phyloP scores from a whole-genome alignment of 495 filamentous ascomycete species.

The Hypoxylon rickii region DNA sequence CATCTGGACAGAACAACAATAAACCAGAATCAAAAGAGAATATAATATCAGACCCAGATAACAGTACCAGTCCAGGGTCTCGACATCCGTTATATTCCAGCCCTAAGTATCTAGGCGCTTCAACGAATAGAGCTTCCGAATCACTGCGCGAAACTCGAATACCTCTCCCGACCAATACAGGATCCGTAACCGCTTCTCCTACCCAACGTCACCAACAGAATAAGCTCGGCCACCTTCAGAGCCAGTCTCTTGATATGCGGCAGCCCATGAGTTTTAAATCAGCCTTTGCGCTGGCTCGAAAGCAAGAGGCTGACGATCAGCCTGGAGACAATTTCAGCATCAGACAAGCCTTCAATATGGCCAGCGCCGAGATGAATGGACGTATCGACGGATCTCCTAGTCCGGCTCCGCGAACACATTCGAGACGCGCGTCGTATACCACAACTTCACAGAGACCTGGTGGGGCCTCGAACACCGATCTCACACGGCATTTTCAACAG shows the following conservation, averaged over 20 bases:
- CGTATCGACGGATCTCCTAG: constrained; percentile 52
- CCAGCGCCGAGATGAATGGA: constrained; percentile 34
- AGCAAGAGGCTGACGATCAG: constrained; percentile 41
- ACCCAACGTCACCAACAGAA: constrained; percentile 3
- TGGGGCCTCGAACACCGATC: constrained; percentile 24
- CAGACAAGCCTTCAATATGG: constrained; percentile 35
- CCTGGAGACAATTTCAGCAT: constrained; percentile 31
- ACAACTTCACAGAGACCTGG: constrained; percentile 23
- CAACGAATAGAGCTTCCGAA: constrained; percentile 15
- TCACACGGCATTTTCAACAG: constrained; percentile 31
- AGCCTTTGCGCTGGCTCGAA: constrained; percentile 49
- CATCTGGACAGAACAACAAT: constrained; percentile 7
- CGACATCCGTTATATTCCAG: constrained; percentile 21
- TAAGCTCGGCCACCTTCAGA: constrained; percentile 4
- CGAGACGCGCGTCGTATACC: constrained; percentile 35
- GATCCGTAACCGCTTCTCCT: constrained; percentile 6
- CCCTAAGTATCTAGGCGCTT: constrained; percentile 23
- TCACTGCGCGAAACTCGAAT: constrained; percentile 46
- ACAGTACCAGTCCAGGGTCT: constrained; percentile 15
- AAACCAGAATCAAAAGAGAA: constrained; percentile 34
- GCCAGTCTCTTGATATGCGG: constrained; percentile 38
- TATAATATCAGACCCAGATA: constrained; percentile 26
- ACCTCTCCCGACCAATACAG: constrained; percentile 39
- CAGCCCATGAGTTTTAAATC: constrained; percentile 44
- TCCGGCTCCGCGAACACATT: constrained; percentile 48